phyloP scores from a whole-genome alignment of 306 rosid species.

The Inga leiocalycina region DNA sequence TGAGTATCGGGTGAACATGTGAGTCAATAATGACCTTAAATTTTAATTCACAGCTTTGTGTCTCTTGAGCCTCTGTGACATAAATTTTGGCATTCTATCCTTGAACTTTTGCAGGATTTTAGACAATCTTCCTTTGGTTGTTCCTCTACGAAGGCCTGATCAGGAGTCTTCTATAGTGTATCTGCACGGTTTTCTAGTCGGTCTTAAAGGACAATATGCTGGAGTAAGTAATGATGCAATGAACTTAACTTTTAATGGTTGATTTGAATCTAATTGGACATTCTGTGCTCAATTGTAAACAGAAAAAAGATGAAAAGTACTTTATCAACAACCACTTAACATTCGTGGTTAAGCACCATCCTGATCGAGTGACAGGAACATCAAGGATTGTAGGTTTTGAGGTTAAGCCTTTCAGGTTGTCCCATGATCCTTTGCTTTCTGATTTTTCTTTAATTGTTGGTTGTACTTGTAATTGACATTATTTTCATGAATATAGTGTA shows the following conservation, averaged over 20 bases:
- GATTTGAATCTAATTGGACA: constrained; percentile 17
- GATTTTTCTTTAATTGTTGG: background rate
- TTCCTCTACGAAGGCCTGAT: constrained; percentile 64
- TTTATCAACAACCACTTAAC: constrained; percentile 69
- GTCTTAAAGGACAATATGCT: constrained; percentile 67
- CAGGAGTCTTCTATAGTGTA: constrained; percentile 59
- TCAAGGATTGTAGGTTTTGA: constrained; percentile 80
- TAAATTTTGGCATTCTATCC: background rate
- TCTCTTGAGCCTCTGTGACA: background rate
- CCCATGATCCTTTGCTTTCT: constrained; percentile 23
- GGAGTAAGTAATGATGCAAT: constrained; percentile 47
- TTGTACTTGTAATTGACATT: constrained; percentile 13
- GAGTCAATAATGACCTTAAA: constrained; percentile 32
- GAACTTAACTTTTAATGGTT: constrained; percentile 6
- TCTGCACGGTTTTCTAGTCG: constrained; percentile 71
- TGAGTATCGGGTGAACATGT: constrained; percentile 75
- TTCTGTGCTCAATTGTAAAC: background rate
- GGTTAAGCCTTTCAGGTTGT: constrained; percentile 72
- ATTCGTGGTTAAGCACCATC: constrained; percentile 61
- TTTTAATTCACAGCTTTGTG: constrained; percentile 3
- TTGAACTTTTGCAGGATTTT: constrained; percentile 52
- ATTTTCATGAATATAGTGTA: constrained; percentile 46
- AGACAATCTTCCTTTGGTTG: constrained; percentile 75
- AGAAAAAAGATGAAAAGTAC: constrained; percentile 63
- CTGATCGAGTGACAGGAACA: constrained; percentile 52